Percentiles rank a stretch among this genome's conserved stretches.
These are phyloP conservation scores for Moesziomyces antarcticus DNA, from an alignment of 1,284 basidiomycete genomes.

Conservation along the genomic window DNA sequence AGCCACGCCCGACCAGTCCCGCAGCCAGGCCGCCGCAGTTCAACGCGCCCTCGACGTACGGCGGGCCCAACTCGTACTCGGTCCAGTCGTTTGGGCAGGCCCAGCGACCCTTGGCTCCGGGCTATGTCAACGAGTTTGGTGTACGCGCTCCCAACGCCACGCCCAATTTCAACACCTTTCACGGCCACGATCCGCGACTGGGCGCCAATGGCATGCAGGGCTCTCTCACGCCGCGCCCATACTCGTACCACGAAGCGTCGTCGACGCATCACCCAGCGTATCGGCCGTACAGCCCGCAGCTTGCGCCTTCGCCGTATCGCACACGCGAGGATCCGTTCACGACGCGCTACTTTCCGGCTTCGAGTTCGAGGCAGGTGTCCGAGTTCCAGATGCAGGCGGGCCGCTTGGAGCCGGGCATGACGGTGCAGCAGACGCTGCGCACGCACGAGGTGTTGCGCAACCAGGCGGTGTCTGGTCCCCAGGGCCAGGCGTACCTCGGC, in stretches of 20 bases:
- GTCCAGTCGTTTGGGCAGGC: constrained; percentile 26
- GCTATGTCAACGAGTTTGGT: constrained; percentile 39
- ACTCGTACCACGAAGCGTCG: constrained; percentile 52
- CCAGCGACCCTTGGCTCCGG: constrained; percentile 13
- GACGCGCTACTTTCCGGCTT: constrained; percentile 54
- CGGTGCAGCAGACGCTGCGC: constrained; percentile 58
- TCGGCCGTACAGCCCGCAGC: constrained; percentile 27
- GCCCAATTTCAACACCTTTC: constrained; percentile 34
- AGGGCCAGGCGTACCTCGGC: constrained; percentile 13
- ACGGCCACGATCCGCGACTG: constrained; percentile 40
- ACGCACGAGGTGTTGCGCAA: constrained; percentile 50
- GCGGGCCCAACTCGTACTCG: constrained; percentile 14
- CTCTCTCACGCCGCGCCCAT: constrained; percentile 43
- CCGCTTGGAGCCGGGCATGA: constrained; percentile 60
- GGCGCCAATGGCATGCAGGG: constrained; percentile 26
- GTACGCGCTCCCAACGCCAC: constrained; percentile 17
- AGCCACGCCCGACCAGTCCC: constrained; percentile 14
- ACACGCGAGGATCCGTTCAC: constrained; percentile 60
- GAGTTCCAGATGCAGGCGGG: constrained; percentile 56
- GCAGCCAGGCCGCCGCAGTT: constrained; percentile 21
- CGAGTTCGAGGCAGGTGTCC: constrained; percentile 60
- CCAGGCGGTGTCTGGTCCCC: constrained; percentile 9
- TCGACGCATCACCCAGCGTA: constrained; percentile 27
- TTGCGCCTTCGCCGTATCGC: constrained; percentile 14
- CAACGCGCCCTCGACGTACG: constrained; percentile 20